Evolutionary conservation across 768 basidiomycete species (phyloP), one percentile per base, ranked within the genome.

Genomic region (Lenzites betulinus): DNA sequence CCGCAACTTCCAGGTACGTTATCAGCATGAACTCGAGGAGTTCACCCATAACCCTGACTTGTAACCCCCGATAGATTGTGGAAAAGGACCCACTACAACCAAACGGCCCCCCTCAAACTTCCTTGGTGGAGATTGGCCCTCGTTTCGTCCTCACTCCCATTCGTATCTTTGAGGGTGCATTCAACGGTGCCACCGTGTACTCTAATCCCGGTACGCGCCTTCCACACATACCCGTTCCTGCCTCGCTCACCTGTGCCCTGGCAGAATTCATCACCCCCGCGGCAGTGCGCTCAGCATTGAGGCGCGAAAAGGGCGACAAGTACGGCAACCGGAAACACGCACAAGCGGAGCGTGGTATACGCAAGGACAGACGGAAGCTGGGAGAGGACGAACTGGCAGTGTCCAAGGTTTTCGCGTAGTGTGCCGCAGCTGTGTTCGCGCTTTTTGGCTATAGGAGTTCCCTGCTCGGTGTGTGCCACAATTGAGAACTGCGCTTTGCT

Each of bases 71-170:
- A 16, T 70, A 97, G 92, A 95, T 96, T 62, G 77, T 97, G 57
- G 94, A 97, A 75, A 98, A 95, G 73, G 94, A 97, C 72, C 93
- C 95, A 16, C 71, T 90, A 46, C 89, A 93, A 67, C 92, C 93
- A 1, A 90, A 89, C 66, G 91, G 88, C 7, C 87, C 93, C 3
- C 87, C 92, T 2, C 86, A 90, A 59, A 94, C 84, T 53, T 86
- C 92, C n/a, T 82, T 99, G 22, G 85, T 95, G 20, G 97, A 98
- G 77, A 98, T 99, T 64, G 97, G 97, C 13, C 97, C 97, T 12
- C 87, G 97, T 46, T 97, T 98, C 73, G 97, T 98, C 49, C 79
- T 99, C 51, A 96, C 94, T 36, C 97, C 97, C 11, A 98, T 99
- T 67, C 87, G 94, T 55, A 95, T 99, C 60, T 99, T 99, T 70